phyloP scores from a whole-genome alignment of 805 yeast species.

The Candida xyloterini region DNA sequence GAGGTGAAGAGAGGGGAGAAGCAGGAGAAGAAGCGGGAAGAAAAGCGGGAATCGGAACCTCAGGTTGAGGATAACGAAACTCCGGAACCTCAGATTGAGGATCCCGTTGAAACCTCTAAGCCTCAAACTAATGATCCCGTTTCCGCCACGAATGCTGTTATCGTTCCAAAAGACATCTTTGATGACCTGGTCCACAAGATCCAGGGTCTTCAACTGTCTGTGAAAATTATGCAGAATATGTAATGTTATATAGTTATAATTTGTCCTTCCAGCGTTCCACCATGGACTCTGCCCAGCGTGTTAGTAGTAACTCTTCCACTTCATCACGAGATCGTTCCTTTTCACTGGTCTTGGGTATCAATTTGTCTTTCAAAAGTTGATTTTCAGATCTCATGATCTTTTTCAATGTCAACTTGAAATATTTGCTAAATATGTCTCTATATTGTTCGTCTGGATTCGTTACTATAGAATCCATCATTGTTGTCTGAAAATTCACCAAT shows the following conservation, averaged over 20 bases:
- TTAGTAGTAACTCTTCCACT: constrained; percentile 43
- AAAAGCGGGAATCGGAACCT: neutral
- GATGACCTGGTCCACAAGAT: constrained; percentile 15
- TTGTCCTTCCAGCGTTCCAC: constrained; percentile 17
- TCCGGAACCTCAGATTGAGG: neutral
- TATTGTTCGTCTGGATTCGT: constrained; percentile 27
- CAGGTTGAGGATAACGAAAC: too few species aligned
- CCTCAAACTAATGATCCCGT: neutral
- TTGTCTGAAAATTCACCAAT: constrained; percentile 38
- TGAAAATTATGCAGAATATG: constrained; percentile 9
- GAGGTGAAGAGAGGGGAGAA: neutral
- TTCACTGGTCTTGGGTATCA: constrained; percentile 24
- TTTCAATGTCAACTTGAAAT: constrained; percentile 30
- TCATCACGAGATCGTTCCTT: constrained; percentile 26
- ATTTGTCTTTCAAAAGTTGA: constrained; percentile 22
- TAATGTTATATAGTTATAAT: constrained; percentile 1
- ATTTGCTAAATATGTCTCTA: constrained; percentile 30
- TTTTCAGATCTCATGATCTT: constrained; percentile 32
- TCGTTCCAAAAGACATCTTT: constrained; percentile 5
- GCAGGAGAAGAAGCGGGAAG: too few species aligned
- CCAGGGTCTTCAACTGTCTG: constrained; percentile 12
- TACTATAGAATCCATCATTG: constrained; percentile 30
- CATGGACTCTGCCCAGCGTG: constrained; percentile 48
- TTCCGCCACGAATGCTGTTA: neutral
- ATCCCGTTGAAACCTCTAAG: neutral